Base-by-base conservation (phyloP, 75 land plant species). In the Pseudotsuga menziesii region DNA sequence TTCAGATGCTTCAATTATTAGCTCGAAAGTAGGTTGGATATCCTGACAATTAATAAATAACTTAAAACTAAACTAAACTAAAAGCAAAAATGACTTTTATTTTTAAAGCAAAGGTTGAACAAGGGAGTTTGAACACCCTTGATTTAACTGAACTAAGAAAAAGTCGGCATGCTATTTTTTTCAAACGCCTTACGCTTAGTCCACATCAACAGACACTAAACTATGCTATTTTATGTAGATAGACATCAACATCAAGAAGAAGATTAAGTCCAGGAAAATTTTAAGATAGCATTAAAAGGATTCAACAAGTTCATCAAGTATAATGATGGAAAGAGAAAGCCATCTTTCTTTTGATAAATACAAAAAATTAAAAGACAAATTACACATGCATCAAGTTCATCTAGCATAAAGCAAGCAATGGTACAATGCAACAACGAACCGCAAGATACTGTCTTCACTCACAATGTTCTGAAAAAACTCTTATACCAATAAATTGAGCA, bases 101-200 rank as follows among this genome's bases (percentile, higher is more conserved):
- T 39, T 67, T 67, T 12, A 48, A 48, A 48, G 54, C 8, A 67
- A 39, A 67, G 71, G n/a, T 67, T 67, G 32, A 67, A 67, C 20
- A 20, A 67, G 7, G 52, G 52, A 8, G 15, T 67, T 15, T 67
- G 9, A 67, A 35, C 22, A 20, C 72, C 20, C 72, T 27, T 36
- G n/a, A 39, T 36, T 39, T 39, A 5, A 36, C 13, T 4, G 54
- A 48, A 48, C 9, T 48, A 48, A 48, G 54, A 48, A 48, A 48
- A 48, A 4, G 2, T 48, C 54, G 9, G 54, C 54, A 48, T 48
- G 54, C 54, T 48, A 4, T 11, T 48, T 9, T 9, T 48, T 48
- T 48, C 54, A 48, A 48, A 48, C 9, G 54, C 54, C 54, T 48
- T 39, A 39, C 41, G 4, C 41, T 39, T 48, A 1, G 54, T 12